Conservation (phyloP, 441 rosid species). For the Bocquillonia castaneifolia region DNA sequence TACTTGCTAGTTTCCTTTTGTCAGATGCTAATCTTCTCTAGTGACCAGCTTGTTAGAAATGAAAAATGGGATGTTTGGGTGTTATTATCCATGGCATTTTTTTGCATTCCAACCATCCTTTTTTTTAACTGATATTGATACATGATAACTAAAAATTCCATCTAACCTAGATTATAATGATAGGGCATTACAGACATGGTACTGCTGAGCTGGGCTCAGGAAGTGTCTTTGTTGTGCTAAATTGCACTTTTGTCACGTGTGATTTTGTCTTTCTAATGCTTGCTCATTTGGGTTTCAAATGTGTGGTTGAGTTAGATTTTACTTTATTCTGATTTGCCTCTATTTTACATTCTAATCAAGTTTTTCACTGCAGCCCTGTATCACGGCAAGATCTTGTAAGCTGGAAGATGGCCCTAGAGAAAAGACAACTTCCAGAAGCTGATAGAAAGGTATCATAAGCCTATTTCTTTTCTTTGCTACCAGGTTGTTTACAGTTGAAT, state of each 20-base stretch:
- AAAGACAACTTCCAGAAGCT: conserved; percentile 76
- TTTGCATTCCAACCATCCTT: neutral
- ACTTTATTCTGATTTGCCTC: conserved; percentile 6
- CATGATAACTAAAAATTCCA: conserved; percentile 8
- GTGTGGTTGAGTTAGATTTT: neutral
- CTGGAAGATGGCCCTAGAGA: conserved; percentile 96
- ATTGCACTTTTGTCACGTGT: neutral
- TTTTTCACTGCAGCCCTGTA: conserved; percentile 48
- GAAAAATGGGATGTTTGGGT: neutral
- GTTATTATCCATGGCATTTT: neutral
- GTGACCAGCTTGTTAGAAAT: conserved; percentile 1
- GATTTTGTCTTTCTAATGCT: neutral
- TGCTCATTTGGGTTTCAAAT: neutral
- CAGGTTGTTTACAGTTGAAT: conserved; percentile 3
- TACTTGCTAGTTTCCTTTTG: conserved; percentile 10
- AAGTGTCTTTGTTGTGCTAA: neutral
- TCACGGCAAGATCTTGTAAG: conserved; percentile 92
- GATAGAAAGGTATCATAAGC: conserved; percentile 55
- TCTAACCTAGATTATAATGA: neutral
- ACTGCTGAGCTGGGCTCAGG: no score
- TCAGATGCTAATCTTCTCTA: neutral
- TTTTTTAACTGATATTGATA: neutral
- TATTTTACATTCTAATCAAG: conserved; percentile 20
- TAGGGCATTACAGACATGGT: neutral
- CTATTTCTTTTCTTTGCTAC: conserved; percentile 9